A percentile compares a stretch with the other conserved stretches of the same genome.
Conservation (phyloP, 148 eudicot genomes). For the Pouteria glomerata region DNA sequence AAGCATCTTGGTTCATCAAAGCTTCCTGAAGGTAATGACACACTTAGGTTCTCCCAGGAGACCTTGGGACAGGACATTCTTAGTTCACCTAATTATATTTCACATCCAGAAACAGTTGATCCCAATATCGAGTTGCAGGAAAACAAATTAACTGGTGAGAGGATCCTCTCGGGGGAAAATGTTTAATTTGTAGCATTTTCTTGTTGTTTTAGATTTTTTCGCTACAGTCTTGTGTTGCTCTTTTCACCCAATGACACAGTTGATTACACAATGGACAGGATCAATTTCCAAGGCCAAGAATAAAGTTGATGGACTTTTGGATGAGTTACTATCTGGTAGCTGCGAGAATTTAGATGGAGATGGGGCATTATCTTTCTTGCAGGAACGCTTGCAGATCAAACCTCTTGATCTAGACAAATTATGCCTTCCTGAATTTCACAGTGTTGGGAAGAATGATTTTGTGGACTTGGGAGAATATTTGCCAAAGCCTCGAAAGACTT, state of each 20-base stretch:
- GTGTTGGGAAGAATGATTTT: conserved; percentile 25
- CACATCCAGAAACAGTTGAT: conserved; percentile 25
- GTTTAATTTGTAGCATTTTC: background rate
- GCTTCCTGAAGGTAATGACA: conserved; percentile 26
- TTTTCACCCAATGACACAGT: conserved; percentile 9
- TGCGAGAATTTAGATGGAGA: conserved; percentile 43
- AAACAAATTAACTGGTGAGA: conserved; percentile 38
- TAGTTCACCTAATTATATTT: conserved; percentile 19
- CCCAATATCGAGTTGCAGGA: conserved; percentile 17
- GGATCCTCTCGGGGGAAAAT: background rate
- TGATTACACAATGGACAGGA: conserved; percentile 27
- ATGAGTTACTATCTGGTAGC: conserved; percentile 39
- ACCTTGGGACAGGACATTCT: conserved; percentile 19
- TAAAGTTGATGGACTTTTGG: conserved; percentile 27
- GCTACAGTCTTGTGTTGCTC: background rate
- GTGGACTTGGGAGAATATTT: conserved; percentile 19
- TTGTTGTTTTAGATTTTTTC: background rate
- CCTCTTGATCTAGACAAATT: conserved; percentile 39
- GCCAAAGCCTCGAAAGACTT: conserved; percentile 17
- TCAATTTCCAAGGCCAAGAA: conserved; percentile 19
- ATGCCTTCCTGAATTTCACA: conserved; percentile 38
- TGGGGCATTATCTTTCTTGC: conserved; percentile 36
- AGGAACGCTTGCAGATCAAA: conserved; percentile 52
- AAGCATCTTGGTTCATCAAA: conserved; percentile 36
- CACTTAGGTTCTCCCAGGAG: conserved; percentile 40